These are phyloP conservation scores for Pseudocercospora cruenta DNA, from an alignment of 2,329 filamentous ascomycete species.

Conservation along the genomic window DNA sequence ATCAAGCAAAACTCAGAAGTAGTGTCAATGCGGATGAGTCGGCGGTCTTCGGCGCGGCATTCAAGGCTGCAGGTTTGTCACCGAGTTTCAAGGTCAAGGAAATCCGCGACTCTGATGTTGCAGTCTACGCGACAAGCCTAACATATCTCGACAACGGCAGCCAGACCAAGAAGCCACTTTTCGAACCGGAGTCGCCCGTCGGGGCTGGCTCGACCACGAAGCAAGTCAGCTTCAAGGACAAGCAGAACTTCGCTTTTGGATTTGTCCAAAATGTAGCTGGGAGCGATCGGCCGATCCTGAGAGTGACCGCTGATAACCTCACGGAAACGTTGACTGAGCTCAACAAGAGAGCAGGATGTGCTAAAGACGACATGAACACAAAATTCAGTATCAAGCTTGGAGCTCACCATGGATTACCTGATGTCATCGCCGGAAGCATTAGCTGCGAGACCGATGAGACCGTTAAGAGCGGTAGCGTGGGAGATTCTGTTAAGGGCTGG, in stretches of 20 bases:
- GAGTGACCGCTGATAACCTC: slow-evolving; percentile 79
- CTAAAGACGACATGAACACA: slow-evolving; percentile 74
- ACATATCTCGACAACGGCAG: slow-evolving; percentile 70
- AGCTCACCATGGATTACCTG: slow-evolving; percentile 75
- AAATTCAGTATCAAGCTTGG: slow-evolving; percentile 76
- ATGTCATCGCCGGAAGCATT: slow-evolving; percentile 73
- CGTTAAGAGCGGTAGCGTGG: slow-evolving; percentile 76
- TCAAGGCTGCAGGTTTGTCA: slow-evolving; percentile 88
- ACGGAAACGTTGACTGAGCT: slow-evolving; percentile 80
- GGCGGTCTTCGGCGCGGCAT: slow-evolving; percentile 92
- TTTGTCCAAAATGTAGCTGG: slow-evolving; percentile 74
- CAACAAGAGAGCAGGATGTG: slow-evolving; percentile 77
- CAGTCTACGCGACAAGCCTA: slow-evolving; percentile 73
- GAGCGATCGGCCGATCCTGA: slow-evolving; percentile 63
- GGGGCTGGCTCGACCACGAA: slow-evolving; percentile 67
- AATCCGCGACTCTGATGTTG: slow-evolving; percentile 79
- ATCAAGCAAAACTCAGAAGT: slow-evolving; percentile 77
- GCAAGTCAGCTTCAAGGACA: slow-evolving; percentile 80
- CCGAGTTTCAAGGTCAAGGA: slow-evolving; percentile 98
- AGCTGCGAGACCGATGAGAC: slow-evolving; percentile 79
- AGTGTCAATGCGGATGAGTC: slow-evolving; percentile 98
- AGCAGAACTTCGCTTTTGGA: slow-evolving; percentile 76
- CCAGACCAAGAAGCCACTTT: slow-evolving; percentile 78
- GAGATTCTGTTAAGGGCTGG: slow-evolving; percentile 93
- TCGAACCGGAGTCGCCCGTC: slow-evolving; percentile 74